Percentiles rank a stretch among this genome's conserved stretches.
These are phyloP conservation scores for Tulasnella sp. DNA, from an alignment of 768 basidiomycete species.

Conservation along the genomic window DNA sequence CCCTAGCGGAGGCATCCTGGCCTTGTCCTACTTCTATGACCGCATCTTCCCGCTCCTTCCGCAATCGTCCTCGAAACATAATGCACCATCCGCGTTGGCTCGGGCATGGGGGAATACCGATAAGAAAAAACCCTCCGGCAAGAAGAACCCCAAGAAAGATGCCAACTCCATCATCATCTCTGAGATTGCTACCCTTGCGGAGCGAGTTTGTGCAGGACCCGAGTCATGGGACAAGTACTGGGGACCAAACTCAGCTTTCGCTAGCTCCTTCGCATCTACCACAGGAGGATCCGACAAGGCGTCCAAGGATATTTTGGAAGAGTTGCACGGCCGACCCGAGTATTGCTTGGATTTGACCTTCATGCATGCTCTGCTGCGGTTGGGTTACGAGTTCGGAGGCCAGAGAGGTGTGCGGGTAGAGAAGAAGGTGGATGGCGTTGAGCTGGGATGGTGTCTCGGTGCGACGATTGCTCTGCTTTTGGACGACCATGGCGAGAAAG, in stretches of 20 bases:
- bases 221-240: slow-evolving; percentile 42
- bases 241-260: slow-evolving; percentile 16
- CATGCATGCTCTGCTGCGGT: slow-evolving; percentile 76
- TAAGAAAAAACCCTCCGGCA: background rate
- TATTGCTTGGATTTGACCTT: slow-evolving; percentile 95
- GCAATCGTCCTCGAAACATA: background rate
- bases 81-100: slow-evolving; percentile 24
- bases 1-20: slow-evolving; percentile 71
- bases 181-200: slow-evolving; percentile 56
- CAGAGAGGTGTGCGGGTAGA: slow-evolving; percentile 64
- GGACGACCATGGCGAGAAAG: slow-evolving; percentile 20
- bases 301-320: slow-evolving; percentile 46
- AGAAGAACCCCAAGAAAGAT: slow-evolving; percentile 2
- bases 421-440: slow-evolving; percentile 63
- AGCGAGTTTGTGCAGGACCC: slow-evolving; percentile 64
- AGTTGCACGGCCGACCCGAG: slow-evolving; percentile 78
- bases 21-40: slow-evolving; percentile 99
- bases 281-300: slow-evolving; percentile 21
- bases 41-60: slow-evolving; percentile 69
- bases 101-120: slow-evolving; percentile 20
- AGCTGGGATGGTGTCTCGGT: slow-evolving; percentile 40
- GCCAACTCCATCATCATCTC: slow-evolving; percentile 40
- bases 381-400: slow-evolving; percentile 84
- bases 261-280: background rate
- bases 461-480: slow-evolving; percentile 27